Evolutionary conservation across 129 eudicot genomes (phyloP), one percentile per base, ranked within the genome.

Genomic region (sunflower (Helianthus annuus)): DNA sequence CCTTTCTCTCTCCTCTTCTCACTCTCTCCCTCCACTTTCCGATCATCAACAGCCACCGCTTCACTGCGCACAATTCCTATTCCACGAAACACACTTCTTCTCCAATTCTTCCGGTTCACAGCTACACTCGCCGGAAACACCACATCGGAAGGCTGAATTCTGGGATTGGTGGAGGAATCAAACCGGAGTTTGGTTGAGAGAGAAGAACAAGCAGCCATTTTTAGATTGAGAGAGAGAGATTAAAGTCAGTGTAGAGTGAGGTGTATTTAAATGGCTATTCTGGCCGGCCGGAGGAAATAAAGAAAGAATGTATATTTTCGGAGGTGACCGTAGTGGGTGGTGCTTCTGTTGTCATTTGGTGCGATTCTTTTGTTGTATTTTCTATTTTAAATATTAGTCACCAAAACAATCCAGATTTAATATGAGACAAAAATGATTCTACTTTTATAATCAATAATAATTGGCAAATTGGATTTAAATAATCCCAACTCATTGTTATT

Each of bases 121-220:
- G 79, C 24, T 27, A 56, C 45, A 38, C 38, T 44, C 9, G 66
- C 51, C 2, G 74, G 80, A 13, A 70, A 48, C 22, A 78, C 34
- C 44, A 60, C 12, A 39, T 16, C 68, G 48, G 40, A 67, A 44
- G 46, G 48, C 34, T 6, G 79, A 44, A 40, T 61, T 51, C 62
- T 42, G 61, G 73, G 66, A 54, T 64, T 13, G 56, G 7, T 12
- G 6, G 24, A 19, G 51, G 64, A 24, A 57, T 76, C 66, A 55
- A 81, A 44, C 36, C 19, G 78, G 36, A 48, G 49, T 54, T 74
- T 72, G 79, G 13, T 36, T 22, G 80, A 65, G 64, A 77, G 68
- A 70, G 69, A 57, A 42, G 64, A 65, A 56, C 78, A 79, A n/a
- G 80, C 63, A 19, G 85, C 76, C 87, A 86, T 86, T 38, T 69